phyloP scores from a whole-genome alignment of 225 moss, liverwort and hornwort genomes.

The Sphagnum tenellum region DNA sequence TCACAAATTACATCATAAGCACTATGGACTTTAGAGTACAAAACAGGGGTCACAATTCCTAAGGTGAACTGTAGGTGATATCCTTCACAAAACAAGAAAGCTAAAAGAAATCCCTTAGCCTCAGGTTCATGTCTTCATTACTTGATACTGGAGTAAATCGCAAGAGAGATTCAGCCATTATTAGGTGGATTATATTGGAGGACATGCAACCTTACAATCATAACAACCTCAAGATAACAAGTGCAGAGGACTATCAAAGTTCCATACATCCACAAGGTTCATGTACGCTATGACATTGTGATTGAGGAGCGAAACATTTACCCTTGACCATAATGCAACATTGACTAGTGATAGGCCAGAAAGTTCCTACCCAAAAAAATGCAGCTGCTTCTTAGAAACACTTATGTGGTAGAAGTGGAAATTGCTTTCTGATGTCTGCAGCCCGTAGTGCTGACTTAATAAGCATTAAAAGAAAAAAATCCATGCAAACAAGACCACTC shows the following conservation, averaged over 20 bases:
- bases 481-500: not conserved
- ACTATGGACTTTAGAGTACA: not conserved
- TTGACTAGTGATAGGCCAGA: slow-evolving; percentile 58
- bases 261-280: not conserved
- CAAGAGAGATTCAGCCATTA: too few relatives aligned
- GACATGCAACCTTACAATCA: not conserved
- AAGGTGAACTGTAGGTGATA: not conserved
- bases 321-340: slow-evolving; percentile 50
- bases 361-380: slow-evolving; percentile 59
- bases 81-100: not conserved
- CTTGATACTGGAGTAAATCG: too few relatives aligned
- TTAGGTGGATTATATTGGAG: too few relatives aligned
- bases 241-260: not conserved
- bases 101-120: not conserved
- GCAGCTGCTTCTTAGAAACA: slow-evolving; percentile 69
- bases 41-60: not conserved
- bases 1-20: not conserved
- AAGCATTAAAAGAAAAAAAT: not conserved
- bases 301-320: slow-evolving; percentile 63
- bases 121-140: too few relatives aligned
- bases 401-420: slow-evolving; percentile 80
- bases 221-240: not conserved
- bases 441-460: slow-evolving; percentile 4
- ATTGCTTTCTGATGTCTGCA: slow-evolving; percentile 84
- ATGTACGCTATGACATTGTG: slow-evolving; percentile 78